Base-by-base conservation (phyloP, 164 flowering plant species). In the Piper betle region DNA sequence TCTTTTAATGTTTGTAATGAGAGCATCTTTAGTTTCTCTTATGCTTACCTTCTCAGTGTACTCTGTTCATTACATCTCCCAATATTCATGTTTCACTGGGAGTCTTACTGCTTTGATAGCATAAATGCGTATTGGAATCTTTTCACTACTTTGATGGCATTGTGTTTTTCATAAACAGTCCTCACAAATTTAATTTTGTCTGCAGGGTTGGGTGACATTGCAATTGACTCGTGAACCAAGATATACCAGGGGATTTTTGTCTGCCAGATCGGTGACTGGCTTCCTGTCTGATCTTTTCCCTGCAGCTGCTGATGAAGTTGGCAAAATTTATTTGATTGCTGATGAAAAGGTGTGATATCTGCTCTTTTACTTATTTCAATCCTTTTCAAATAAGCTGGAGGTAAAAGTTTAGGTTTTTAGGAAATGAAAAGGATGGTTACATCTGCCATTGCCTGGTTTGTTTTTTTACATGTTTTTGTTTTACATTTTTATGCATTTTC, bases 301-400 rank as follows among this genome's bases (percentile, higher is more conserved):
- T 62, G 38, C 85, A 58, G 97, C 99, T 62, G 99, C 99, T 43
- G 96, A 91, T 79, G 96, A 86, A 85, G 78, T 94, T 59, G 96
- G 99, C 61, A 94, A 91, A 69, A 84, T 94, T 62, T 69, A 78
- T 63, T 39, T 94, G 55, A 77, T 94, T 76, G 99, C 97, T 7
- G 95, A 94, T 80, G 99, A 88, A 72, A 77, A 68, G 85, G 99
- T 94, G 58, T 52, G 78, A 9, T 46, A 5, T 46, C 50, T 46
- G 50, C 50, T 10, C 50, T 5, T 46, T 10, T 46, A 25, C 15
- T 46, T 46, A 46, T 4, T 12, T 46, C 3, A 10, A 46, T 46
- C 6, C 11, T 42, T 46, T 15, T 46, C 3, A 2, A 46, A 46
- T 46, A 10, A 46, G 6, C 46, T 42, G 11, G 46, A 42, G 11